Evolutionary conservation across 345 rosid genomes (phyloP).

Genomic region (Populus davidiana): DNA sequence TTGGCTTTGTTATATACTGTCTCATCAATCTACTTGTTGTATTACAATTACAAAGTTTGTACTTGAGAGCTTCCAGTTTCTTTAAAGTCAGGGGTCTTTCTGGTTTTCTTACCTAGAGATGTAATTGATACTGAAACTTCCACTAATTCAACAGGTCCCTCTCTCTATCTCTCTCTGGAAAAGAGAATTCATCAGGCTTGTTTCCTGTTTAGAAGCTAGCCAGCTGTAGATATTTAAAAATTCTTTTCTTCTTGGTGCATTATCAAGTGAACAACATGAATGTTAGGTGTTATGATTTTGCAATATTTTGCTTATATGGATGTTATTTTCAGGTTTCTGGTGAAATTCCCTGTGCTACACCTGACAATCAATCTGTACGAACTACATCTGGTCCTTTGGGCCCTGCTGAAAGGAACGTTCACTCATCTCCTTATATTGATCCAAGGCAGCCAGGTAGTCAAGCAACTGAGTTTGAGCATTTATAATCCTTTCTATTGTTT

Average conservation of each 20-base stretch:
- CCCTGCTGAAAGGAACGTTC: constrained; percentile 71
- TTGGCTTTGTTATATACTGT: neutral
- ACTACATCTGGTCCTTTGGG: constrained; percentile 99
- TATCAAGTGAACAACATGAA: neutral
- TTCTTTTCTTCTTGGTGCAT: neutral
- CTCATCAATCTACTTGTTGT: neutral
- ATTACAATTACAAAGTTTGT: neutral
- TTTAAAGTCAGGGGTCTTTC: neutral
- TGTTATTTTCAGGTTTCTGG: constrained; percentile 72
- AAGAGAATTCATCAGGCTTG: neutral
- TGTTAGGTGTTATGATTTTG: neutral
- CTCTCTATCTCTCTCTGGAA: neutral
- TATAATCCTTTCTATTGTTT: neutral
- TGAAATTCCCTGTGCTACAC: constrained; percentile 81
- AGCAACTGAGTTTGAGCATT: constrained; percentile 14
- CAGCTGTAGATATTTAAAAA: neutral
- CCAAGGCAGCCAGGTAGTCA: constrained; percentile 93
- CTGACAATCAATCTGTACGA: constrained; percentile 86
- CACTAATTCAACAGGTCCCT: neutral
- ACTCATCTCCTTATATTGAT: constrained; percentile 86
- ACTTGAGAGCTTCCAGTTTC: neutral
- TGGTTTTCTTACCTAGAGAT: neutral
- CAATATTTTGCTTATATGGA: constrained; percentile 1
- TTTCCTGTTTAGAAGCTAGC: neutral
- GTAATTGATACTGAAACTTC: neutral